Percentiles rank a stretch among this genome's conserved stretches.
Evolutionary conservation across 1,284 basidiomycete species (phyloP).

Genomic region (Volvariella surrecta): DNA sequence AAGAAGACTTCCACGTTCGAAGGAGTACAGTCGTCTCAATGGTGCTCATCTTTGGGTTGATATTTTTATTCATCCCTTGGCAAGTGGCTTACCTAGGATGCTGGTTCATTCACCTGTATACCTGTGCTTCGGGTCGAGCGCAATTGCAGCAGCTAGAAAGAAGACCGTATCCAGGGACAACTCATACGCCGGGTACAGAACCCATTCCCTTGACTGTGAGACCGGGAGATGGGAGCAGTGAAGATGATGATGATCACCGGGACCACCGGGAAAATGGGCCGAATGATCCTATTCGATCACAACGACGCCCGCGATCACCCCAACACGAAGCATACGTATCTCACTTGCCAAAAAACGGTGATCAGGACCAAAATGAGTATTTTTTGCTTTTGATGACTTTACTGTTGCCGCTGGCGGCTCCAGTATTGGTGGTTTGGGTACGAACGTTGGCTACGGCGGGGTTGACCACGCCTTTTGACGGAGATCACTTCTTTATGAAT

Average conservation of each 20-base stretch:
- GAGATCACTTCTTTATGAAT: slow-evolving; percentile 68
- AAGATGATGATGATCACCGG: neutral
- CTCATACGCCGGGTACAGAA: slow-evolving; percentile 1
- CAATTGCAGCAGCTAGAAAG: slow-evolving; percentile 4
- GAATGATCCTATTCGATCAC: too few relatives aligned
- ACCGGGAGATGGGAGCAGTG: neutral
- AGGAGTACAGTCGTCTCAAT: slow-evolving; percentile 51
- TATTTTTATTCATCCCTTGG: slow-evolving; percentile 77
- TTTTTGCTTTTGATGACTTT: slow-evolving; percentile 75
- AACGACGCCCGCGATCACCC: neutral
- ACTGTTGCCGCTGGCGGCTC: slow-evolving; percentile 74
- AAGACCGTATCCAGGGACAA: slow-evolving; percentile 7
- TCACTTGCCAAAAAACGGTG: slow-evolving; percentile 18
- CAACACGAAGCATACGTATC: slow-evolving; percentile 2
- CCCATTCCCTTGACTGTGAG: neutral
- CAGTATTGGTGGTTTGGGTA: slow-evolving; percentile 85
- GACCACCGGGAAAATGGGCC: too few relatives aligned
- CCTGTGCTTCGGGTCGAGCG: slow-evolving; percentile 34
- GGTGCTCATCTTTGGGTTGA: slow-evolving; percentile 49
- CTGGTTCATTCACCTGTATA: slow-evolving; percentile 69
- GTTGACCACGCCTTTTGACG: slow-evolving; percentile 62
- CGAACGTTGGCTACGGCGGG: slow-evolving; percentile 76
- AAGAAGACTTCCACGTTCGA: slow-evolving; percentile 29
- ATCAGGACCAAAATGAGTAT: slow-evolving; percentile 48
- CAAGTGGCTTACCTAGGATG: slow-evolving; percentile 84